Percentiles rank a stretch among this genome's conserved stretches.
Evolutionary conservation across 768 basidiomycete genomes (phyloP).

Genomic region (Suillus fuscotomentosus): DNA sequence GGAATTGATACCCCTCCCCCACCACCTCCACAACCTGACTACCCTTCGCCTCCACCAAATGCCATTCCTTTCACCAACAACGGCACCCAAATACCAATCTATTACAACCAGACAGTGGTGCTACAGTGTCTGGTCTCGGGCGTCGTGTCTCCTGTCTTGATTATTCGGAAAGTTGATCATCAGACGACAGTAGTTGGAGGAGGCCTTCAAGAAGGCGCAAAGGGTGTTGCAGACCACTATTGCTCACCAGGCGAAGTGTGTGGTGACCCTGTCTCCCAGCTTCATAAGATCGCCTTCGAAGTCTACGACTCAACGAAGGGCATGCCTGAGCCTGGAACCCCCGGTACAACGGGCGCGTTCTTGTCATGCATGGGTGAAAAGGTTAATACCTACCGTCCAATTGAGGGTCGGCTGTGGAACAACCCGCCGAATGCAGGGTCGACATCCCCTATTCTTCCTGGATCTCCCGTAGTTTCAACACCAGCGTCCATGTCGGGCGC

Average conservation of each 20-base stretch:
- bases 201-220: conserved; percentile 84
- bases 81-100: conserved; percentile 84
- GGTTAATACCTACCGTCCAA: conserved; percentile 86
- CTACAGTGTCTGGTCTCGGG: conserved; percentile 93
- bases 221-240: conserved; percentile 80
- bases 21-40: conserved; percentile 83
- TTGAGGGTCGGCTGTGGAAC: conserved; percentile 82
- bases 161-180: conserved; percentile 92
- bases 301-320: conserved; percentile 73
- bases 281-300: conserved; percentile 95
- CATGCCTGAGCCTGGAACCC: conserved; percentile 73
- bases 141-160: conserved; percentile 88
- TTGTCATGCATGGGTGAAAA: conserved; percentile 92
- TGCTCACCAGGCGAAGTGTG: conserved; percentile 84
- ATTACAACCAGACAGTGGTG: conserved; percentile 96
- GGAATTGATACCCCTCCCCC: conserved; percentile 77
- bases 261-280: conserved; percentile 92
- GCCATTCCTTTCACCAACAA: conserved; percentile 84
- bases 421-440: conserved; percentile 40
- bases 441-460: conserved; percentile 60
- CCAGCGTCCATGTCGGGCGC: conserved; percentile 50
- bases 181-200: conserved; percentile 89
- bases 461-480: conserved; percentile 68
- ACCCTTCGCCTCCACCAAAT: conserved; percentile 89
- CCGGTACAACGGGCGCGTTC: conserved; percentile 79